phyloP scores from a whole-genome alignment of 2,329 filamentous ascomycete species.

The Didymella arachidicola region DNA sequence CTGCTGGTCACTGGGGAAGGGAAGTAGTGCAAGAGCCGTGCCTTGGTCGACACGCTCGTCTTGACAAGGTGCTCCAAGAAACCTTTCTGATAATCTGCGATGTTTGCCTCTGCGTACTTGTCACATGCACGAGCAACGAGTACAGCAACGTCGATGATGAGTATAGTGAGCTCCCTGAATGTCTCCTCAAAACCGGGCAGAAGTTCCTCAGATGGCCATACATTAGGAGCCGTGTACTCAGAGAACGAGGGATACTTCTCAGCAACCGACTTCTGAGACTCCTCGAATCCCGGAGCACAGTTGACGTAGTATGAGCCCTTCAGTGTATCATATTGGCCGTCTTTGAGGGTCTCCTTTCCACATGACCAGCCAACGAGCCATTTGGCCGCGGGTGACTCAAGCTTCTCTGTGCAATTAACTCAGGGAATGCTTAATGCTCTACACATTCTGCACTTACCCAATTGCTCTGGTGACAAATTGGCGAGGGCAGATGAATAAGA shows the following conservation, averaged over 20 bases:
- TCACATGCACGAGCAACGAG: conserved; percentile 92
- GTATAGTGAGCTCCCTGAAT: conserved; percentile 76
- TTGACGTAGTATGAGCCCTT: conserved; percentile 89
- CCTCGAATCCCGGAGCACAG: conserved; percentile 72
- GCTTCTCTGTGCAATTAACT: conserved; percentile 46
- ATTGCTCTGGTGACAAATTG: conserved; percentile 73
- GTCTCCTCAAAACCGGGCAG: conserved; percentile 78
- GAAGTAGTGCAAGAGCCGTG: conserved; percentile 91
- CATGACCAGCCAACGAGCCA: conserved; percentile 78
- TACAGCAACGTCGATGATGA: conserved; percentile 89
- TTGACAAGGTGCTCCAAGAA: conserved; percentile 89
- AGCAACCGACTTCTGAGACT: conserved; percentile 57
- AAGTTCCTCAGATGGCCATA: conserved; percentile 77
- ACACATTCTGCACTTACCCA: conserved; percentile 62
- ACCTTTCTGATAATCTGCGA: conserved; percentile 75
- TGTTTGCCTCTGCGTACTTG: conserved; percentile 79
- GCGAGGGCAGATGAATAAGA: conserved; percentile 91
- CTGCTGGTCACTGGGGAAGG: conserved; percentile 57
- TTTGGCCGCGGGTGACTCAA: conserved; percentile 62
- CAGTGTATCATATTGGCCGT: conserved; percentile 78
- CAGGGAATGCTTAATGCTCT: not conserved
- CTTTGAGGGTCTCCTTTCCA: conserved; percentile 81
- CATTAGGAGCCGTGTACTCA: conserved; percentile 87
- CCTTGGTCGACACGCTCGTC: conserved; percentile 87
- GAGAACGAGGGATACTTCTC: conserved; percentile 72